Conservation (phyloP, 2,329 filamentous ascomycete species). For the Calonectria pteridis region DNA sequence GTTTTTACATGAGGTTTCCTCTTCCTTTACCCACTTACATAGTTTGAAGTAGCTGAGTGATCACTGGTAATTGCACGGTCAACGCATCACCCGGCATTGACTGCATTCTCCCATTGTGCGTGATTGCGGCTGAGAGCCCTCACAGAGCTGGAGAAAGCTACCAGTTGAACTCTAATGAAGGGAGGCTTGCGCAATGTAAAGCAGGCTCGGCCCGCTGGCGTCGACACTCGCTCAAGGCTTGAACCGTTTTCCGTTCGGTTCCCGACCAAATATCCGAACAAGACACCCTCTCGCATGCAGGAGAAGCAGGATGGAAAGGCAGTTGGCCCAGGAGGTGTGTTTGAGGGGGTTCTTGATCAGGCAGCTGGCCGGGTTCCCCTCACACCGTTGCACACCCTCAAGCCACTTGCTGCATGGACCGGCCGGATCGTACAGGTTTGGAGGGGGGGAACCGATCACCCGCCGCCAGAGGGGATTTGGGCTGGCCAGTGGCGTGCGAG, state of each 20-base stretch:
- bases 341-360: constrained; percentile 21
- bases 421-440: constrained; percentile 19
- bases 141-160: neutral
- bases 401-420: constrained; percentile 15
- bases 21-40: neutral
- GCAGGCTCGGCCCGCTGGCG: constrained; percentile 19
- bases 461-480: constrained; percentile 10
- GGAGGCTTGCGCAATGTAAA: neutral
- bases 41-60: neutral
- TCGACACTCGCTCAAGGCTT: neutral
- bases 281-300: constrained; percentile 26
- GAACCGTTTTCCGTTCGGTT: constrained; percentile 25
- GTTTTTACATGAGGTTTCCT: neutral
- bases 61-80: too few relatives aligned
- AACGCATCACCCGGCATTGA: too few relatives aligned
- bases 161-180: neutral
- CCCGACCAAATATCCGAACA: constrained; percentile 28
- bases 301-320: constrained; percentile 21
- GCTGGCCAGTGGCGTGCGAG: neutral
- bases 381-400: neutral
- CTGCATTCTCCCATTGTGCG: neutral
- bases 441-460: constrained; percentile 22
- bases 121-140: neutral
- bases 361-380: constrained; percentile 22
- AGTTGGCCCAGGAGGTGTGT: neutral